These are phyloP conservation scores for Sclerotinia glacialis DNA, from an alignment of 2,329 filamentous ascomycete genomes.

Conservation along the genomic window DNA sequence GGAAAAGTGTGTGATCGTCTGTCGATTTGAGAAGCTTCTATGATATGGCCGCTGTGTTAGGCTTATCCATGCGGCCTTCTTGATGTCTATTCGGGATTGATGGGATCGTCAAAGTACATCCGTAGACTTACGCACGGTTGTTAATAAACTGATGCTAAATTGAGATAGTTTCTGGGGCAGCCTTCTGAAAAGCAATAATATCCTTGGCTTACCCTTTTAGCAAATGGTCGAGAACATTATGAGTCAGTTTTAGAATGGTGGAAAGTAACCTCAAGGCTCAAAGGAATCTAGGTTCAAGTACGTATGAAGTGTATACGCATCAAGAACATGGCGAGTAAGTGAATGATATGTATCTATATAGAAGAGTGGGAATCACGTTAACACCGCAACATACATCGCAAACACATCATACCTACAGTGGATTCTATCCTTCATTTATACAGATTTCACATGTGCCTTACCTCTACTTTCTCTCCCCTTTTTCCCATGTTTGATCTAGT, in stretches of 20 bases:
- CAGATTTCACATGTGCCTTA: constrained; percentile 10
- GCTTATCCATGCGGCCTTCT: constrained; percentile 13
- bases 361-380: constrained; percentile 1
- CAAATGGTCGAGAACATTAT: constrained; percentile 21
- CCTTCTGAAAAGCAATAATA: constrained; percentile 3
- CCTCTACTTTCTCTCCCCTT: constrained; percentile 2
- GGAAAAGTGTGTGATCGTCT: neutral
- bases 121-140: neutral
- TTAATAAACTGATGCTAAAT: constrained; percentile 1
- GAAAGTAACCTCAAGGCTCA: constrained; percentile 9
- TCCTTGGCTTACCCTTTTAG: constrained; percentile 9
- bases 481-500: constrained; percentile 15
- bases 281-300: constrained; percentile 13
- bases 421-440: constrained; percentile 1
- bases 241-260: constrained; percentile 15
- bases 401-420: constrained; percentile 15
- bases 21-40: neutral
- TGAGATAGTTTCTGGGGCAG: constrained; percentile 15
- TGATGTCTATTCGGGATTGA: constrained; percentile 7
- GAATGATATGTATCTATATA: neutral
- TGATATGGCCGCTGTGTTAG: neutral
- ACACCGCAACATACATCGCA: constrained; percentile 17
- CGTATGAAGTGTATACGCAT: constrained; percentile 19
- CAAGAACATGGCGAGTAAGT: neutral
- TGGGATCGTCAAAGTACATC: neutral